phyloP scores from a whole-genome alignment of 176 grass and related monocot genomes.

The Pontederia paniculata region DNA sequence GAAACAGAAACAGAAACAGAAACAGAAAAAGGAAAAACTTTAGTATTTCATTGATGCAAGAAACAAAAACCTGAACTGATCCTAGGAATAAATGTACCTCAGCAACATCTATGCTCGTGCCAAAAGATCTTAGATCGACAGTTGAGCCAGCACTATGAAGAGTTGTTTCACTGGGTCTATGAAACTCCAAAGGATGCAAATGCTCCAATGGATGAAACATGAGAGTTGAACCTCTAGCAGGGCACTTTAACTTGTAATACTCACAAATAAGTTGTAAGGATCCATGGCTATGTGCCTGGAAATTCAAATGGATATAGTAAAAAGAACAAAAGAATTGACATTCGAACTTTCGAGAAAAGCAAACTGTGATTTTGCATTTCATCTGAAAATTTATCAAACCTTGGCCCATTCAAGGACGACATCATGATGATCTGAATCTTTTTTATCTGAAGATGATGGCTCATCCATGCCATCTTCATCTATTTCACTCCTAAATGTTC shows the following conservation, averaged over 20 bases:
- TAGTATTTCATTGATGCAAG: neutral
- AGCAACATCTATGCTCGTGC: slow-evolving; percentile 74
- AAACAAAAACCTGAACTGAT: slow-evolving; percentile 8
- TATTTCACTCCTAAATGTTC: slow-evolving; percentile 46
- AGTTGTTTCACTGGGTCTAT: slow-evolving; percentile 80
- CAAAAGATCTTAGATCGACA: slow-evolving; percentile 73
- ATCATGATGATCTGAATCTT: slow-evolving; percentile 45
- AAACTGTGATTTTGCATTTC: neutral
- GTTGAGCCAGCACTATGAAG: slow-evolving; percentile 91
- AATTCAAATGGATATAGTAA: slow-evolving; percentile 6
- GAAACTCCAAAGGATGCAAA: slow-evolving; percentile 81
- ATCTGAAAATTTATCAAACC: slow-evolving; percentile 28
- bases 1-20: slow-evolving; percentile 10
- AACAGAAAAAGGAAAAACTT: neutral
- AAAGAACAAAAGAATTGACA: neutral
- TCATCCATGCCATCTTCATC: slow-evolving; percentile 55
- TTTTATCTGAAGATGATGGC: slow-evolving; percentile 77
- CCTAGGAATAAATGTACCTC: slow-evolving; percentile 43
- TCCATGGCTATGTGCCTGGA: slow-evolving; percentile 75
- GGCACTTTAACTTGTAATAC: slow-evolving; percentile 75
- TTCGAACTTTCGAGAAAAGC: slow-evolving; percentile 19
- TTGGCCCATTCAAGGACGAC: slow-evolving; percentile 88
- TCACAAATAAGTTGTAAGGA: slow-evolving; percentile 83
- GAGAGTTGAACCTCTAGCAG: slow-evolving; percentile 66
- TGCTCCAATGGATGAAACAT: slow-evolving; percentile 94